A percentile compares a stretch with the other conserved stretches of the same genome.
Evolutionary conservation across 2,329 filamentous ascomycete genomes (phyloP).

Genomic region (Cercospora sp.): DNA sequence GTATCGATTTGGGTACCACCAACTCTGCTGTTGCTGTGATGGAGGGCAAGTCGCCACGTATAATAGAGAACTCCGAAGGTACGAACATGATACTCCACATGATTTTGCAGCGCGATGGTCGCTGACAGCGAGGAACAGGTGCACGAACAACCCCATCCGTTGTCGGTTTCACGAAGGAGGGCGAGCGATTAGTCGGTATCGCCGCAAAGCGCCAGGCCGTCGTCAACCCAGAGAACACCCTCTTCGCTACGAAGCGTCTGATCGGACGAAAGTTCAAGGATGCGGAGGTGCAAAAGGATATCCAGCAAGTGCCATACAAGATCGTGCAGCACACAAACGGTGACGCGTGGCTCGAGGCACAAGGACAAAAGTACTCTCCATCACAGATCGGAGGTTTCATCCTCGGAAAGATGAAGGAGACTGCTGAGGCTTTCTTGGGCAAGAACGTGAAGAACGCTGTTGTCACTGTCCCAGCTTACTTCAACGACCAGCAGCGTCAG

Average conservation of each 20-base stretch:
- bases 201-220: slow-evolving; percentile 97
- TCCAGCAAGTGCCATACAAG: slow-evolving; percentile 98
- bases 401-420: slow-evolving; percentile 99
- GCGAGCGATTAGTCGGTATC: slow-evolving; percentile 94
- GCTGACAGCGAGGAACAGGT: slow-evolving; percentile 54
- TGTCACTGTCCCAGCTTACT: slow-evolving; percentile 95
- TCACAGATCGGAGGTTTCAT: slow-evolving; percentile 98
- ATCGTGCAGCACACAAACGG: slow-evolving; percentile 96
- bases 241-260: slow-evolving; percentile 97
- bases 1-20: slow-evolving; percentile 97
- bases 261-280: slow-evolving; percentile 98
- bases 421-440: slow-evolving; percentile 87
- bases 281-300: slow-evolving; percentile 88
- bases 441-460: slow-evolving; percentile 94
- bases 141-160: slow-evolving; percentile 90
- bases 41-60: slow-evolving; percentile 93
- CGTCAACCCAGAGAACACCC: slow-evolving; percentile 97
- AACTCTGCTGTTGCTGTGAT: slow-evolving; percentile 97
- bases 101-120: slow-evolving; percentile 6
- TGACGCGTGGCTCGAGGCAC: slow-evolving; percentile 92
- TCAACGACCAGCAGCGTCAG: slow-evolving; percentile 98
- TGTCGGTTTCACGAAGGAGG: slow-evolving; percentile 92
- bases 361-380: slow-evolving; percentile 92
- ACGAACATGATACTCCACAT: slow-evolving; percentile 37
- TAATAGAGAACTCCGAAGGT: slow-evolving; percentile 98